Evolutionary conservation across 352 stramenopile species (phyloP), one percentile per base, ranked within the genome.

Genomic region (Globisporangium emineosum): DNA sequence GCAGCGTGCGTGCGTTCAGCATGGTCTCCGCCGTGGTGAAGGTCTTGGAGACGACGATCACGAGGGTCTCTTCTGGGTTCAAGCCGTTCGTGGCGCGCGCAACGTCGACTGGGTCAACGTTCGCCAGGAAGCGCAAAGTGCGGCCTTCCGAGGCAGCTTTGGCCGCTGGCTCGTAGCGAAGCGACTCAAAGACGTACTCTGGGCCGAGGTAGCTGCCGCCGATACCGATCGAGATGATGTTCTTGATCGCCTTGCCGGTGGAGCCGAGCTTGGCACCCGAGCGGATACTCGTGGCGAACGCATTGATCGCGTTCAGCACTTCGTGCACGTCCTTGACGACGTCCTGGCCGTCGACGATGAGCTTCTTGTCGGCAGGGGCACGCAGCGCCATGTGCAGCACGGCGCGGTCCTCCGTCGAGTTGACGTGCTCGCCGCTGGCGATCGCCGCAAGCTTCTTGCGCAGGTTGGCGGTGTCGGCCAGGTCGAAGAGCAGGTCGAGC

Each of bases 11-110:
- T 27, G 97, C 97, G 75, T 99, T 99, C 25, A 99, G 88, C 97
- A 99, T 99, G 33, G 97, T 99, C 81, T 99, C 98, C 19, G 97
- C 95, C 7, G 97, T 99, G 13, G 97, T 99, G 74, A 99, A 99
- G 2, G 96, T 99, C 80, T 99, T 99, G 67, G 88, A 98, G 42
- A 99, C 96, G 56, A 99, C 90, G 43, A 99, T 83, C 47, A 99
- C 91, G 6, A 99, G 76, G 3, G 97, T 99, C 55, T 95, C 89
- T 72, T 98, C 96, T 0, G 97, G 91, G 81, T 99, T 86, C 6
- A 99, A 77, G n/a, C 94, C 90, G 47, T 74, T 67, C 2, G 91
- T 97, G 40, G 83, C 88, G 51, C 96, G 79, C 32, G 91, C 91
- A 17, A 98, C 93, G 73, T 99, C 97, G 1, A 99, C 94, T 13